Conservation (phyloP, 2,329 filamentous ascomycete genomes). For the Colletotrichum zoysiae region DNA sequence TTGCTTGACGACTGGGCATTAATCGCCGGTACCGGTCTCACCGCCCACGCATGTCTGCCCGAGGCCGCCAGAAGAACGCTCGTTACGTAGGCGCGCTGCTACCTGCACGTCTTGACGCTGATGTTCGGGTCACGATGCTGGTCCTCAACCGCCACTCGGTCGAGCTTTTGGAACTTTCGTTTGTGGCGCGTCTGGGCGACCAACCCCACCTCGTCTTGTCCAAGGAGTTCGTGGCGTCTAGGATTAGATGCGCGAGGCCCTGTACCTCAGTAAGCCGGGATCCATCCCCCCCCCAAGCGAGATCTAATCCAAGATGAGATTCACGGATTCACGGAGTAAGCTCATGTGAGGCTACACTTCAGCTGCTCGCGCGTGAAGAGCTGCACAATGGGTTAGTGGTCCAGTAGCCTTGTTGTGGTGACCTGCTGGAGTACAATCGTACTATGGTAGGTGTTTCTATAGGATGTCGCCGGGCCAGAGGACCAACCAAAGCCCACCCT, state of each 20-base stretch:
- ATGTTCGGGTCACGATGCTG: slow-evolving; percentile 6
- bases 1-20: neutral
- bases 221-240: slow-evolving; percentile 11
- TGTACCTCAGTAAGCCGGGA: slow-evolving; percentile 10
- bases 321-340: slow-evolving; percentile 36
- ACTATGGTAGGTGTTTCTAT: neutral
- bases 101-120: neutral
- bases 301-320: slow-evolving; percentile 35
- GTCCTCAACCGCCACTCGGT: neutral
- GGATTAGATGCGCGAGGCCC: neutral
- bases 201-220: neutral
- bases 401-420: slow-evolving; percentile 1
- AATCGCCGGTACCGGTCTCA: slow-evolving; percentile 3
- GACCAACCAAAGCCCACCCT: neutral
- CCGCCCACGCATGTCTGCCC: neutral
- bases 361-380: slow-evolving; percentile 34
- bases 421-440: neutral
- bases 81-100: slow-evolving; percentile 5
- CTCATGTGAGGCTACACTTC: slow-evolving; percentile 36
- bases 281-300: neutral
- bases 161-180: slow-evolving; percentile 4
- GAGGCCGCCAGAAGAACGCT: too few relatives aligned
- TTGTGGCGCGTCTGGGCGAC: neutral
- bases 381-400: slow-evolving; percentile 18
- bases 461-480: slow-evolving; percentile 5